Conservation (phyloP, 2,329 filamentous ascomycete species). For the Colletotrichum tofieldiae region DNA sequence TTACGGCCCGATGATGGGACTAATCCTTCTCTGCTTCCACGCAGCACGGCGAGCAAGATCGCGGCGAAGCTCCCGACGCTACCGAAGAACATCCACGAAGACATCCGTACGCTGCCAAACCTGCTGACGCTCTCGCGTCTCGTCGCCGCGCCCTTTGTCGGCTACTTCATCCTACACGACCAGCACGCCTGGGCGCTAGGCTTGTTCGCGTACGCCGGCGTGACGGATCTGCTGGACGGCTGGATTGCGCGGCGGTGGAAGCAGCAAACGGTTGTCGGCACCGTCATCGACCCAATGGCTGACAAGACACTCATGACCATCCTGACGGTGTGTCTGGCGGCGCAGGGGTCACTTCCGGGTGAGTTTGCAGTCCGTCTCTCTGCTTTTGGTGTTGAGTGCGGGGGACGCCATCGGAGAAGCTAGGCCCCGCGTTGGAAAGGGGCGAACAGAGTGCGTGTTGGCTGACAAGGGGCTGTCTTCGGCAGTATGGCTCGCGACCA, state of each 20-base stretch:
- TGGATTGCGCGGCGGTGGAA: slow-evolving; percentile 93
- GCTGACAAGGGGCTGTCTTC: slow-evolving; percentile 14
- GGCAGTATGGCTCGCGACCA: slow-evolving; percentile 85
- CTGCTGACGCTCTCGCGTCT: slow-evolving; percentile 91
- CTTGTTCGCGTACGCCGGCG: slow-evolving; percentile 91
- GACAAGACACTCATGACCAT: slow-evolving; percentile 98
- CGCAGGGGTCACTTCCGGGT: slow-evolving; percentile 87
- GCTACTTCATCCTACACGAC: slow-evolving; percentile 90
- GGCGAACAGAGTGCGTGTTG: neutral
- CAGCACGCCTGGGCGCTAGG: slow-evolving; percentile 84
- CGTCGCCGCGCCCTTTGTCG: slow-evolving; percentile 85
- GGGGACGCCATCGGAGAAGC: neutral
- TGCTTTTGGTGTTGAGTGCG: neutral
- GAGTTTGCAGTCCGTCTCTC: slow-evolving; percentile 51
- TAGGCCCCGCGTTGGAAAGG: neutral
- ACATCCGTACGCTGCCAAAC: slow-evolving; percentile 98
- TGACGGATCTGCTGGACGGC: slow-evolving; percentile 94
- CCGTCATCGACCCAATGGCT: slow-evolving; percentile 95
- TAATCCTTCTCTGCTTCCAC: slow-evolving; percentile 5
- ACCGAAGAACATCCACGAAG: slow-evolving; percentile 72
- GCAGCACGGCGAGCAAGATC: slow-evolving; percentile 23
- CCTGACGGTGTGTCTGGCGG: slow-evolving; percentile 86
- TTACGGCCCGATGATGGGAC: neutral
- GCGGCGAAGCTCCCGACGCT: slow-evolving; percentile 27
- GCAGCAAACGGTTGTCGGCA: slow-evolving; percentile 92